Evolutionary conservation across 2,329 filamentous ascomycete species (phyloP).

Genomic region (Penicillium griseofulvum): DNA sequence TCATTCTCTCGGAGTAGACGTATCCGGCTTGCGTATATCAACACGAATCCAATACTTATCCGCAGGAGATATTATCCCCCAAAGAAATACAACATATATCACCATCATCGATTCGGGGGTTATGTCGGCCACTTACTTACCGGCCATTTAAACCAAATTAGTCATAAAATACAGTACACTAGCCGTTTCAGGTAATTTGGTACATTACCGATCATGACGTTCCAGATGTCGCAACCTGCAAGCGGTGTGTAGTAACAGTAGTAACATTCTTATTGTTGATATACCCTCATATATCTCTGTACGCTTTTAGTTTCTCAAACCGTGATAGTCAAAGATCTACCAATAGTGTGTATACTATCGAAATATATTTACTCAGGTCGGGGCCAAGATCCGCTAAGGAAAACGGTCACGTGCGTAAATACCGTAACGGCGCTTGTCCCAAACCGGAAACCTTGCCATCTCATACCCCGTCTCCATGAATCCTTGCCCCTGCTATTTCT

Average conservation of each 20-base stretch:
- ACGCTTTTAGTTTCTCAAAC: not conserved
- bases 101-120: conserved; percentile 5
- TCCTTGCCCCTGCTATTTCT: conserved; percentile 5
- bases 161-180: conserved; percentile 14
- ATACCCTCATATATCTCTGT: not conserved
- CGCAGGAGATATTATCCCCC: not conserved
- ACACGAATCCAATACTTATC: not conserved
- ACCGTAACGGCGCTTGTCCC: conserved; percentile 22
- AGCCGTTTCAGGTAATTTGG: conserved; percentile 15
- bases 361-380: not conserved
- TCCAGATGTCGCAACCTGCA: conserved; percentile 8
- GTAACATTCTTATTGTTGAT: not conserved
- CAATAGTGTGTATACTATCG: not conserved
- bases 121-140: not conserved
- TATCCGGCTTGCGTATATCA: not conserved
- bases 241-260: conserved; percentile 19
- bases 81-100: conserved; percentile 2
- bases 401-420: conserved; percentile 22
- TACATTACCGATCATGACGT: conserved; percentile 21
- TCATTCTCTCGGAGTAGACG: not conserved
- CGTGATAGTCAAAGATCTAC: conserved; percentile 1
- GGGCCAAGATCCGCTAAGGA: not conserved
- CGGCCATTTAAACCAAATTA: not conserved
- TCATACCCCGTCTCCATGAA: conserved; percentile 14
- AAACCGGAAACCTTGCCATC: conserved; percentile 21